Percentiles rank a stretch among this genome's conserved stretches.
Conservation (phyloP, 2,329 filamentous ascomycete genomes). For the Passalora sequoiae region DNA sequence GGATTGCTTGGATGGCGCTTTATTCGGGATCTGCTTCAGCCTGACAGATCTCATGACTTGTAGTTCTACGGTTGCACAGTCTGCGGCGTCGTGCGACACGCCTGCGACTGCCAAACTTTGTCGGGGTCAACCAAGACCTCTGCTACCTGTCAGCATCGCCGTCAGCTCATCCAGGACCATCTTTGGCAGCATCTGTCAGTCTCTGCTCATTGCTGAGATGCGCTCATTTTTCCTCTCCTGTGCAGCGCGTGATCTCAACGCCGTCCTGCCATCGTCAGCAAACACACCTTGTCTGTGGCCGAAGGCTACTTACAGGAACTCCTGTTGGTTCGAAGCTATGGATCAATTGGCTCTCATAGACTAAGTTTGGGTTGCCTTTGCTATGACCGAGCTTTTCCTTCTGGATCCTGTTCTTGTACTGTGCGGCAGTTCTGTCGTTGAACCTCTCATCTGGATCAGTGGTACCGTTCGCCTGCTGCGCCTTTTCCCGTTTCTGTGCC, state of each 20-base stretch:
- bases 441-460: constrained; percentile 37
- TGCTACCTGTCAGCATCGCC: too few species aligned
- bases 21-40: too few species aligned
- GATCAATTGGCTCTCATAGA: constrained; percentile 61
- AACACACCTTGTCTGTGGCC: not conserved
- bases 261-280: constrained; percentile 51
- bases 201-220: too few species aligned
- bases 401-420: constrained; percentile 46
- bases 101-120: too few species aligned
- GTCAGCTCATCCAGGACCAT: too few species aligned
- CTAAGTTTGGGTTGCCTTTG: constrained; percentile 57
- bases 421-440: constrained; percentile 43
- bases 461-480: constrained; percentile 30
- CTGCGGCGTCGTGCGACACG: too few species aligned
- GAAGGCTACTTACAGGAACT: constrained; percentile 49
- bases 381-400: constrained; percentile 41
- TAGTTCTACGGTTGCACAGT: too few species aligned
- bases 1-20: too few species aligned
- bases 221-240: constrained; percentile 32
- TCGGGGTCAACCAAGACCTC: too few species aligned
- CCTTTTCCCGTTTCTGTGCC: constrained; percentile 53
- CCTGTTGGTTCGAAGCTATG: constrained; percentile 65
- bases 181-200: too few species aligned
- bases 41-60: too few species aligned
- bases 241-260: constrained; percentile 59